Evolutionary conservation across 2,329 filamentous ascomycete species (phyloP).

Genomic region (Sporothrix pseudoabietina): DNA sequence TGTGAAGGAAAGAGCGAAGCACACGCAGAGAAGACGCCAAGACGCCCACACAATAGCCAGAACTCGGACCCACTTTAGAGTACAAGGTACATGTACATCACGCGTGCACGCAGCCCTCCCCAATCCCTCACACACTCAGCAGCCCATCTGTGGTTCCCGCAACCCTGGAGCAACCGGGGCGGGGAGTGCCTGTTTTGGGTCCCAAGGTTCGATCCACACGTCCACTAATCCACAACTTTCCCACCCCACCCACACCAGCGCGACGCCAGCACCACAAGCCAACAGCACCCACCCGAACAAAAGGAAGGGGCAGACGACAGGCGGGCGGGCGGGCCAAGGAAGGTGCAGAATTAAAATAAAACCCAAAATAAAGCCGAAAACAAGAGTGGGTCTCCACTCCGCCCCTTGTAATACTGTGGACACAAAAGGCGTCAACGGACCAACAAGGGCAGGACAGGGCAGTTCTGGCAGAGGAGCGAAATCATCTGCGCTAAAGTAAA

Average conservation of each 20-base stretch:
- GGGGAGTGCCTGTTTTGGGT: slow-evolving; percentile 33
- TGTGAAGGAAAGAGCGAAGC: neutral
- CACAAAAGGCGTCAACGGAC: slow-evolving; percentile 30
- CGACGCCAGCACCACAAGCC: neutral
- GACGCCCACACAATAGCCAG: slow-evolving; percentile 22
- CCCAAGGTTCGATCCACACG: slow-evolving; percentile 32
- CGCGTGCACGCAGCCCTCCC: slow-evolving; percentile 26
- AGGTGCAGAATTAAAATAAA: slow-evolving; percentile 18
- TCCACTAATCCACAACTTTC: slow-evolving; percentile 28
- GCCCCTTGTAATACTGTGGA: neutral
- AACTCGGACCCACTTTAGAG: slow-evolving; percentile 12
- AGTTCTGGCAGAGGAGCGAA: slow-evolving; percentile 13
- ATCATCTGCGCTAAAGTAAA: slow-evolving; percentile 21
- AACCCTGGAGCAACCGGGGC: slow-evolving; percentile 33
- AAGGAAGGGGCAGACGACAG: neutral
- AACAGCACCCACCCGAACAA: slow-evolving; percentile 4
- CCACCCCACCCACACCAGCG: slow-evolving; percentile 16
- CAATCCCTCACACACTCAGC: slow-evolving; percentile 25
- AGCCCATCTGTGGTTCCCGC: slow-evolving; percentile 30
- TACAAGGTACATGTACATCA: slow-evolving; percentile 22
- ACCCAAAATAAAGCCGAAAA: slow-evolving; percentile 25
- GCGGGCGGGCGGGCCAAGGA: slow-evolving; percentile 6
- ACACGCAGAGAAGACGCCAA: neutral
- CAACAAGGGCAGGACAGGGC: slow-evolving; percentile 5
- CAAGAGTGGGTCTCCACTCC: neutral